Evolutionary conservation across 2,329 filamentous ascomycete species (phyloP).

Genomic region (Cercospora sp.): DNA sequence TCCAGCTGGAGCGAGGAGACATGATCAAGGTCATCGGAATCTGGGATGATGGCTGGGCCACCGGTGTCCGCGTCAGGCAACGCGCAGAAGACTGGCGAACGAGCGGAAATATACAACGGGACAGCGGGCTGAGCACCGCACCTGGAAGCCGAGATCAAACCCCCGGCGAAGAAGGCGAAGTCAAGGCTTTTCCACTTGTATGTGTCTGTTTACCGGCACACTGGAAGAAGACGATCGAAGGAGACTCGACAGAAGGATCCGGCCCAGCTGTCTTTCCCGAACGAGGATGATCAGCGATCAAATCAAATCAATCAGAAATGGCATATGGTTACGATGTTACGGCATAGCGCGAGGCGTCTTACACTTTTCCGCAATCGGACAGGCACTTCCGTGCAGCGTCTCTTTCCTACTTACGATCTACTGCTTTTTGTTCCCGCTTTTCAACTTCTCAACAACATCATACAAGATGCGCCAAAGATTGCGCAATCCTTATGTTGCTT

Average conservation of each 20-base stretch:
- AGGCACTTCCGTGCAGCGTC: not conserved
- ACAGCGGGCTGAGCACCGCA: slow-evolving; percentile 89
- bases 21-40: slow-evolving; percentile 98
- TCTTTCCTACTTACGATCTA: not conserved
- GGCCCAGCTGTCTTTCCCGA: slow-evolving; percentile 23
- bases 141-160: slow-evolving; percentile 37
- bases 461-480: not conserved
- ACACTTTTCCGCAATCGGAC: slow-evolving; percentile 1
- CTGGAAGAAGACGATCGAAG: slow-evolving; percentile 95
- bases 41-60: slow-evolving; percentile 99
- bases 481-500: slow-evolving; percentile 13
- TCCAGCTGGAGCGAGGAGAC: slow-evolving; percentile 87
- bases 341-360: slow-evolving; percentile 21
- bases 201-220: slow-evolving; percentile 94
- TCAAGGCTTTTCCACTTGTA: slow-evolving; percentile 96
- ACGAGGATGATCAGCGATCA: slow-evolving; percentile 18
- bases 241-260: slow-evolving; percentile 57
- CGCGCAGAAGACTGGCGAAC: slow-evolving; percentile 86
- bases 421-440: not conserved
- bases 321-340: slow-evolving; percentile 23
- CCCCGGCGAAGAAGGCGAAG: slow-evolving; percentile 62
- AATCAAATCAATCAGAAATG: slow-evolving; percentile 5
- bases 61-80: slow-evolving; percentile 79
- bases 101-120: slow-evolving; percentile 67
- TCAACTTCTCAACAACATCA: not conserved